These are phyloP conservation scores for Dalbergia cochinchinensis DNA, from an alignment of 306 rosid species.

Conservation along the genomic window DNA sequence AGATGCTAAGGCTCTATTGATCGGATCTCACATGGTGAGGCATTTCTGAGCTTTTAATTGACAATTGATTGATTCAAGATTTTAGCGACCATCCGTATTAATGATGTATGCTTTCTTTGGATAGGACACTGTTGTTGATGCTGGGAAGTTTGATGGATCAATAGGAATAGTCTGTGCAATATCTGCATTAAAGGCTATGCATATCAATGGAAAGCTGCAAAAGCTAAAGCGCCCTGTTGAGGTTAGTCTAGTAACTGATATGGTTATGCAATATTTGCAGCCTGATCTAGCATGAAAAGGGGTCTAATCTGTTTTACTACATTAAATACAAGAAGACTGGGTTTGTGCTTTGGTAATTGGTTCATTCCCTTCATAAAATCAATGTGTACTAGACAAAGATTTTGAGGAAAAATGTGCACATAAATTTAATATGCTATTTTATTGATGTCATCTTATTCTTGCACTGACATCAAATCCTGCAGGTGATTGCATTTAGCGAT, in stretches of 20 bases:
- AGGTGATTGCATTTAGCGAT: conserved; percentile 96
- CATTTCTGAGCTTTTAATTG: conserved; percentile 35
- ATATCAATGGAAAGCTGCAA: conserved; percentile 62
- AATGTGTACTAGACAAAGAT: conserved; percentile 4
- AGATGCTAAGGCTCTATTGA: conserved; percentile 70
- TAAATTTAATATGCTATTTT: conserved; percentile 19
- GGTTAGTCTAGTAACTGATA: conserved; percentile 59
- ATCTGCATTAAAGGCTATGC: conserved; percentile 84
- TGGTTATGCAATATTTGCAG: conserved; percentile 1
- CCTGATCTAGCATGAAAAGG: no score
- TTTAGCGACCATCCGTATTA: conserved; percentile 4
- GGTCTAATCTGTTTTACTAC: background rate
- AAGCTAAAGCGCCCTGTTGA: conserved; percentile 80
- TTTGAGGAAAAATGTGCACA: background rate
- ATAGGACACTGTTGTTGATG: conserved; percentile 95
- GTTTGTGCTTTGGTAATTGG: background rate
- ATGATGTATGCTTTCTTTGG: conserved; percentile 37
- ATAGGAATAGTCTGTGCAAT: conserved; percentile 86
- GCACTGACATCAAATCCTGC: conserved; percentile 43
- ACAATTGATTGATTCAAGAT: conserved; percentile 14
- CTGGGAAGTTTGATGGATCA: conserved; percentile 91
- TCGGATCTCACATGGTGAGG: conserved; percentile 93
- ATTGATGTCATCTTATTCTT: conserved; percentile 21
- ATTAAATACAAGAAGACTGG: background rate
- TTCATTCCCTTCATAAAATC: conserved; percentile 7